These are phyloP conservation scores for Euphorbia pulcherrima DNA, from an alignment of 345 rosid genomes.

Conservation along the genomic window DNA sequence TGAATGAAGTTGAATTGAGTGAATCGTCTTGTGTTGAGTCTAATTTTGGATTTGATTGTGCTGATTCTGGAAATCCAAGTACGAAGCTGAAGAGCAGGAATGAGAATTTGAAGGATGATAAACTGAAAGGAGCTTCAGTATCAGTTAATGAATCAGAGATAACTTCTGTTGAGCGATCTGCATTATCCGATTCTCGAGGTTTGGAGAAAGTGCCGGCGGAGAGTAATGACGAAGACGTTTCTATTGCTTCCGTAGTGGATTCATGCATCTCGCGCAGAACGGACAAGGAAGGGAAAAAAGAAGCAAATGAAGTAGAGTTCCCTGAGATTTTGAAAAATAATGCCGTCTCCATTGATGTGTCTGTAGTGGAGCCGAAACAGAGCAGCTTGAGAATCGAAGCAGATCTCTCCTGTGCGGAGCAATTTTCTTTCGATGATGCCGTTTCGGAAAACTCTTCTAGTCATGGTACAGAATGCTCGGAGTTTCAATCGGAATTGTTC, in stretches of 20 bases:
- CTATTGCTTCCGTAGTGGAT: constrained; percentile 41
- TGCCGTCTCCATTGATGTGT: constrained; percentile 20
- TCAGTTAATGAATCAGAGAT: constrained; percentile 39
- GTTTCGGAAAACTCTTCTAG: constrained; percentile 45
- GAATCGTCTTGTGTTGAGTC: constrained; percentile 55
- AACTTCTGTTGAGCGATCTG: constrained; percentile 37
- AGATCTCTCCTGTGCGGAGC: constrained; percentile 69
- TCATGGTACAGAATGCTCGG: constrained; percentile 43
- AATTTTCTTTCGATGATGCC: constrained; percentile 43
- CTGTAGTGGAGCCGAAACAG: constrained; percentile 40
- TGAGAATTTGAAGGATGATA: background rate
- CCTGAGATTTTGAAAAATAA: constrained; percentile 38
- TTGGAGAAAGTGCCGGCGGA: constrained; percentile 21
- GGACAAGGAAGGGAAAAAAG: constrained; percentile 15
- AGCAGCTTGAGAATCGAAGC: constrained; percentile 37
- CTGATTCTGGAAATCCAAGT: constrained; percentile 22
- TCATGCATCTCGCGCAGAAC: constrained; percentile 26
- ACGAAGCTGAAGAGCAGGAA: background rate
- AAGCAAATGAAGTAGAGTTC: constrained; percentile 24
- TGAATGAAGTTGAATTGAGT: constrained; percentile 42
- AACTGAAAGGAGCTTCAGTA: constrained; percentile 25
- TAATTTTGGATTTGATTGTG: constrained; percentile 24
- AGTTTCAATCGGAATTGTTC: constrained; percentile 47
- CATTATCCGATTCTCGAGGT: constrained; percentile 15
- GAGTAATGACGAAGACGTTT: constrained; percentile 43